Conservation (phyloP, 78 protist species). For the Tieghemostelium lacteum region DNA sequence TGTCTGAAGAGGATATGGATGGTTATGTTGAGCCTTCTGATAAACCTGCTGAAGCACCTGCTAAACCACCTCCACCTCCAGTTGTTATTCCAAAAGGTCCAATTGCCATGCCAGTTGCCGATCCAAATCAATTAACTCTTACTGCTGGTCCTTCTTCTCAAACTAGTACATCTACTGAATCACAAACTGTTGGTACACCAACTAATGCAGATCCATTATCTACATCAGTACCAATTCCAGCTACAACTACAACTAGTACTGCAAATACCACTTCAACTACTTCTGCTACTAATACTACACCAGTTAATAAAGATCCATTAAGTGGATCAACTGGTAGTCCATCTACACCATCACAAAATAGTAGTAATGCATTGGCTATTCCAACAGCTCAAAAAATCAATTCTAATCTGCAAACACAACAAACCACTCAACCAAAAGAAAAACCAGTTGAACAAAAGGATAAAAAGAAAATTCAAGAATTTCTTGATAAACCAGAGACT, state of each 20-base stretch:
- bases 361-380: no score
- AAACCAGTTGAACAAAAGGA: not conserved
- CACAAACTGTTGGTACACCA: not conserved
- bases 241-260: not conserved
- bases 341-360: no score
- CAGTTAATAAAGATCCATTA: not conserved
- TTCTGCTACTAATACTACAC: not conserved
- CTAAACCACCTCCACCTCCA: not conserved
- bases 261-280: not conserved
- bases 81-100: slow-evolving; percentile 41
- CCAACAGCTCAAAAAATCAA: not conserved
- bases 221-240: not conserved
- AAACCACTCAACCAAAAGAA: not conserved
- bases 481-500: slow-evolving; percentile 37
- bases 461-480: slow-evolving; percentile 44
- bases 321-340: not conserved
- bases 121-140: slow-evolving; percentile 6
- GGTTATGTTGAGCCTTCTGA: slow-evolving; percentile 69
- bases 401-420: not conserved
- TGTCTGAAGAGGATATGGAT: slow-evolving; percentile 58
- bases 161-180: not conserved
- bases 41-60: slow-evolving; percentile 32
- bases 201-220: not conserved
- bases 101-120: slow-evolving; percentile 52
- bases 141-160: slow-evolving; percentile 13